These are phyloP conservation scores for Podaxis pistillaris DNA, from an alignment of 768 basidiomycete genomes.

Conservation along the genomic window DNA sequence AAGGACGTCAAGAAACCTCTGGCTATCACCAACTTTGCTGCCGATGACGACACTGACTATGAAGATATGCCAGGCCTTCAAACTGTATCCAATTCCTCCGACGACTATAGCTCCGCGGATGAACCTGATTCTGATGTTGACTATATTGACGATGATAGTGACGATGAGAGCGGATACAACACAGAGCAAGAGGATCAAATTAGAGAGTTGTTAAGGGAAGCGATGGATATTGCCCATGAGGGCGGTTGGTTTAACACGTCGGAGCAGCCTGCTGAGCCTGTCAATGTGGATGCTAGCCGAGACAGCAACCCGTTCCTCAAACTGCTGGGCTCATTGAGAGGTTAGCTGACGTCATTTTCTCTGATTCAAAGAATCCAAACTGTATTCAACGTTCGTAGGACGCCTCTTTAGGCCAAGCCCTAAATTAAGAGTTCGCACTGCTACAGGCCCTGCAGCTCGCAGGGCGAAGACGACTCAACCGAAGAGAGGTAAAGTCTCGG, in stretches of 20 bases:
- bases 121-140: conserved; percentile 31
- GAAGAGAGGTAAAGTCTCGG: conserved; percentile 20
- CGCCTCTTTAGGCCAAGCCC: conserved; percentile 56
- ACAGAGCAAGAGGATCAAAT: conserved; percentile 70
- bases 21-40: conserved; percentile 45
- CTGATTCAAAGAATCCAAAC: not conserved
- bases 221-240: conserved; percentile 67
- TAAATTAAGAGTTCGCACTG: conserved; percentile 35
- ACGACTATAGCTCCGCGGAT: conserved; percentile 41
- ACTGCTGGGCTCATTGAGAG: conserved; percentile 71
- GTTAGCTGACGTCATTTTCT: conserved; percentile 30
- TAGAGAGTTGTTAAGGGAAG: conserved; percentile 60
- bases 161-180: conserved; percentile 44
- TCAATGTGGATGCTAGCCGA: conserved; percentile 43
- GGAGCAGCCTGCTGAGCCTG: conserved; percentile 34
- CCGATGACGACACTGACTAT: conserved; percentile 42
- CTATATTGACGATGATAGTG: conserved; percentile 37
- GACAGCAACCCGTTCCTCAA: conserved; percentile 80
- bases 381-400: conserved; percentile 34
- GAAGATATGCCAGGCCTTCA: conserved; percentile 68
- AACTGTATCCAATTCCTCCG: conserved; percentile 62
- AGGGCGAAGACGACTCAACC: conserved; percentile 18
- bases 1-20: conserved; percentile 40
- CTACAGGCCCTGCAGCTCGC: conserved; percentile 19
- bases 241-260: conserved; percentile 57